A percentile compares a stretch with the other conserved stretches of the same genome.
These are phyloP conservation scores for Trichoderma semiorbis DNA, from an alignment of 2,329 filamentous ascomycete genomes.

Conservation along the genomic window DNA sequence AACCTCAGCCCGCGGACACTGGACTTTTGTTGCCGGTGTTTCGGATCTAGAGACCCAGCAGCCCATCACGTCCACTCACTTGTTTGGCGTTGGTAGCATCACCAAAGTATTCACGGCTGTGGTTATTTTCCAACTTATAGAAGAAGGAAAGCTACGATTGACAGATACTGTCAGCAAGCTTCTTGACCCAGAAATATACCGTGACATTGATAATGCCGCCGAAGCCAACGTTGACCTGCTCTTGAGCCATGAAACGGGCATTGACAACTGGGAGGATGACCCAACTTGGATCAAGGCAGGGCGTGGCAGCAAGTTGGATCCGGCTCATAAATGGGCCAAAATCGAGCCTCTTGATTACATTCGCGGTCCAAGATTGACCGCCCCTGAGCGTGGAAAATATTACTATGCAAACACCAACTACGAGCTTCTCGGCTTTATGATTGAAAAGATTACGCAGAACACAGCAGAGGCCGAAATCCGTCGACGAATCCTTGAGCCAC, in stretches of 20 bases:
- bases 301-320: conserved; percentile 17
- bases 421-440: conserved; percentile 19
- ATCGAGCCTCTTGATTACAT: conserved; percentile 20
- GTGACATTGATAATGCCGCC: conserved; percentile 15
- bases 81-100: conserved; percentile 21
- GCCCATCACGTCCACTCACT: conserved; percentile 6
- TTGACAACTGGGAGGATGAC: conserved; percentile 22
- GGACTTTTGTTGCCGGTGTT: conserved; percentile 14
- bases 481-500: conserved; percentile 9
- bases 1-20: background rate
- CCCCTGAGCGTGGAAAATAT: conserved; percentile 16
- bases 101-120: conserved; percentile 21
- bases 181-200: conserved; percentile 5
- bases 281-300: conserved; percentile 15
- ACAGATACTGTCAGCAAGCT: conserved; percentile 15
- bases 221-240: conserved; percentile 6
- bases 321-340: conserved; percentile 17
- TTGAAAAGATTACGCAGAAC: conserved; percentile 15
- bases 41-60: background rate
- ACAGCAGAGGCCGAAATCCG: conserved; percentile 17
- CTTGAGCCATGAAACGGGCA: conserved; percentile 19
- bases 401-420: conserved; percentile 21
- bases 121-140: conserved; percentile 20
- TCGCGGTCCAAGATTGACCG: conserved; percentile 16
- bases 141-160: conserved; percentile 18